Base-by-base conservation (phyloP, 805 yeast species). In the Teunomyces tritomae region DNA sequence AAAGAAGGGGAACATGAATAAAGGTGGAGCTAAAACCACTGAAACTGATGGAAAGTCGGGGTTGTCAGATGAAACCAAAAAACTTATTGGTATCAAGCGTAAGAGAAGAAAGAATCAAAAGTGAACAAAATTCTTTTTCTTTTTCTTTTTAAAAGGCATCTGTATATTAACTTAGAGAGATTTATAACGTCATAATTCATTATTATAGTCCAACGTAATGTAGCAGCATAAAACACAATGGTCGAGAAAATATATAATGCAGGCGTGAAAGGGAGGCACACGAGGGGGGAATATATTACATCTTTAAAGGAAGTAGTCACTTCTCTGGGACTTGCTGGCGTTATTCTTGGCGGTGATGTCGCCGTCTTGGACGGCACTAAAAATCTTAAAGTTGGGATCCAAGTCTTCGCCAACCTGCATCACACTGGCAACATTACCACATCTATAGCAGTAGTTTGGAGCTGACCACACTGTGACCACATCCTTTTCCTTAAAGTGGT, bases 401-500 rank as follows among this genome's bases (percentile, higher is more conserved):
- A 87, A 73, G 56, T 84, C 84, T 54, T 89, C 96, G 58, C 85
- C 96, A 46, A 94, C 87, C 65, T 90, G 89, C 99, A 92, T 92
- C 13, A 92, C 97, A 76, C 96, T 87, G 28, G 99, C 99, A 44
- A 92, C 98, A 63, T 92, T 92, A 49, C 99, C 99, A 73, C 98
- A 92, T 61, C 98, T 78, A 69, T 92, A 92, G 72, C 98, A 91
- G 71, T 91, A 91, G 67, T 91, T 91, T 40, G 98, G 98, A 13
- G 97, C 97, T 8, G 91, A 83, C 98, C 98, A 92, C 32, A 92
- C 98, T 0, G 99, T 92, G 32, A 92, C 99, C 45, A 92, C 97
- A 62, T 89, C 96, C 60, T 90, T 89, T 56, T 92, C 97, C 52
- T 90, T 89, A 73, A 94, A 94, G 70, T 94, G 98, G 65, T 91